Percentiles rank a stretch among this genome's conserved stretches.
Evolutionary conservation across 176 grass and related monocot genomes (phyloP).

Genomic region (Canna indica): DNA sequence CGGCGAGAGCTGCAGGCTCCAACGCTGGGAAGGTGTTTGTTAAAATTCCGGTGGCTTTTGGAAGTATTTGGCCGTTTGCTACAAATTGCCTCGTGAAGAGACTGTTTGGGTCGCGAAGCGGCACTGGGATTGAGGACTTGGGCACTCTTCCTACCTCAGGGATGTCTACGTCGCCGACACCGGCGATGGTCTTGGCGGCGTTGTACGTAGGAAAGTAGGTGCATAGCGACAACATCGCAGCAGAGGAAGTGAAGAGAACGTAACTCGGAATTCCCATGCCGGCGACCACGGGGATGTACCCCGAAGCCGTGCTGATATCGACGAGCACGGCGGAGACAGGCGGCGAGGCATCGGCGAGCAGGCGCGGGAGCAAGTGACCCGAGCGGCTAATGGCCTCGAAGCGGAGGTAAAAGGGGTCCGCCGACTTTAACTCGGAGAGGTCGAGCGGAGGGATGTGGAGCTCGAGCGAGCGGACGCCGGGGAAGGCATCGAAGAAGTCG

Average conservation of each 20-base stretch:
- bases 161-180: too few relatives aligned
- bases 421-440: conserved; percentile 1
- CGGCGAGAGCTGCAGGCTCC: too few relatives aligned
- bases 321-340: conserved; percentile 30
- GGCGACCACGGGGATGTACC: conserved; percentile 27
- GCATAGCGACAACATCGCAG: conserved; percentile 46
- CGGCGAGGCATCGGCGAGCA: conserved; percentile 22
- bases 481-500: conserved; percentile 26
- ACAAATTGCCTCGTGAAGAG: too few relatives aligned
- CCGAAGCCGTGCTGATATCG: conserved; percentile 27
- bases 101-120: too few relatives aligned
- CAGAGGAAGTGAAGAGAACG: conserved; percentile 38
- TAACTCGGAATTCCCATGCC: conserved; percentile 29
- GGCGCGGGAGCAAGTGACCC: conserved; percentile 21
- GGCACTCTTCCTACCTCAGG: too few relatives aligned
- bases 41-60: too few relatives aligned
- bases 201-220: conserved; percentile 32
- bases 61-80: too few relatives aligned
- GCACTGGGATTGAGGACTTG: too few relatives aligned
- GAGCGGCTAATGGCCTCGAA: conserved; percentile 48
- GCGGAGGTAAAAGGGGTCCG: conserved; percentile 46
- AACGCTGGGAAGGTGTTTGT: too few relatives aligned
- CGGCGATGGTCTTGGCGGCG: conserved; percentile 9
- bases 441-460: conserved; percentile 30
- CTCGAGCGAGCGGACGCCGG: conserved; percentile 30